These are phyloP conservation scores for Cicer chorassanicum DNA, from an alignment of 306 rosid species.

Conservation along the genomic window DNA sequence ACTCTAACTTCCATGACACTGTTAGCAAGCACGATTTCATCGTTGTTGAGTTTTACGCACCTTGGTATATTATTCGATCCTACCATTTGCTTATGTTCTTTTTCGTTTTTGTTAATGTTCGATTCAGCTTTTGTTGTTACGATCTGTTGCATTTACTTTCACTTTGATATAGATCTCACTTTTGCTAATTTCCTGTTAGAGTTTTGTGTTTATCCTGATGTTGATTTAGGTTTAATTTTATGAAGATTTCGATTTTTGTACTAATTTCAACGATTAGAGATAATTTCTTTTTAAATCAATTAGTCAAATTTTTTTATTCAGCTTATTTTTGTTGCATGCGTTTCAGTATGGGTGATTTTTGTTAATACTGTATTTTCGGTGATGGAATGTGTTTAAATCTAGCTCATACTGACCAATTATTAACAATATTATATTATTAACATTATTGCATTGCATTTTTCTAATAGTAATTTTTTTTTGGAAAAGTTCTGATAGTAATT, in stretches of 20 bases:
- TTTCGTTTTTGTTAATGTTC: background rate
- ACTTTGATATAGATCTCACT: constrained; percentile 44
- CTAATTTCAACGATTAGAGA: background rate
- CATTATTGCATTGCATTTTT: constrained; percentile 22
- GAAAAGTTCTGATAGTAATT: background rate
- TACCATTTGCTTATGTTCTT: background rate
- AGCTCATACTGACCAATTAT: constrained; percentile 9
- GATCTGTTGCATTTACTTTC: constrained; percentile 22
- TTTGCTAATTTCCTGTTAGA: constrained; percentile 10
- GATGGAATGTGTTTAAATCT: background rate
- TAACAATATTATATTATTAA: background rate
- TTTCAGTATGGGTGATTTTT: background rate
- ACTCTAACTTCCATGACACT: constrained; percentile 77
- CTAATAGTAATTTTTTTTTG: background rate
- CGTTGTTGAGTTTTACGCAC: constrained; percentile 95
- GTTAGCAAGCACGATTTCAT: constrained; percentile 78
- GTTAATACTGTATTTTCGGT: background rate
- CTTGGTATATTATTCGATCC: constrained; percentile 65
- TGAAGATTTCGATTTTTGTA: background rate
- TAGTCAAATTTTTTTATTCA: background rate
- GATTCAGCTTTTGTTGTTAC: background rate
- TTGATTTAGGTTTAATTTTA: background rate
- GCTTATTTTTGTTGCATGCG: constrained; percentile 15
- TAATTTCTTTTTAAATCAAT: background rate
- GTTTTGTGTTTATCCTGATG: background rate